Conservation (phyloP, 2,329 filamentous ascomycete species). For the Parastagonospora nodorum region DNA sequence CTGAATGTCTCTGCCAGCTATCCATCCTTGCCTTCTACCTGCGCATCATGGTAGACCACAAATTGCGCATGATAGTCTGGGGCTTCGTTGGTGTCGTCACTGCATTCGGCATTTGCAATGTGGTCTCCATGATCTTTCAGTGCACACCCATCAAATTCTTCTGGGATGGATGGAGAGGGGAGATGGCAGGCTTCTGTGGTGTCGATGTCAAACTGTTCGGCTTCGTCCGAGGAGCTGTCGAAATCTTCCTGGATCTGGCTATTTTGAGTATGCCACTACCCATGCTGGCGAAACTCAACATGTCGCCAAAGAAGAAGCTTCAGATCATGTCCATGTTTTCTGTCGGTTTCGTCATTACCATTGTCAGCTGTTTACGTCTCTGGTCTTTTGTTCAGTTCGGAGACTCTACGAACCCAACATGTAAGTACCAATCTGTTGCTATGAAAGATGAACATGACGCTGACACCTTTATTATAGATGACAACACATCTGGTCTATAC, state of each 20-base stretch:
- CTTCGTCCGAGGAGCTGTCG: slow-evolving; percentile 40
- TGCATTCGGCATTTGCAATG: slow-evolving; percentile 32
- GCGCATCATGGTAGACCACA: slow-evolving; percentile 32
- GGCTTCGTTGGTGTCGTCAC: slow-evolving; percentile 23
- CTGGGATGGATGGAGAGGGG: slow-evolving; percentile 49
- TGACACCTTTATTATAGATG: slow-evolving; percentile 17
- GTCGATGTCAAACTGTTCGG: slow-evolving; percentile 47
- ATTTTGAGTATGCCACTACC: slow-evolving; percentile 31
- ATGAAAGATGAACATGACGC: neutral
- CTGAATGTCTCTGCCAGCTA: slow-evolving; percentile 34
- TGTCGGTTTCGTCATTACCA: slow-evolving; percentile 31
- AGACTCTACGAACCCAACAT: slow-evolving; percentile 26
- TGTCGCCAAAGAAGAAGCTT: slow-evolving; percentile 31
- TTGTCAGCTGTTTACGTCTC: slow-evolving; percentile 29
- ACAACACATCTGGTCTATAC: slow-evolving; percentile 30
- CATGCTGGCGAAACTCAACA: slow-evolving; percentile 26
- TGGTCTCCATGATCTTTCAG: slow-evolving; percentile 41
- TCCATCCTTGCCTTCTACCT: slow-evolving; percentile 41
- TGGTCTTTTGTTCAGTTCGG: slow-evolving; percentile 26
- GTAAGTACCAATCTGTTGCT: slow-evolving; percentile 13
- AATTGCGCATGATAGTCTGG: slow-evolving; percentile 21
- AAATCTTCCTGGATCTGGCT: slow-evolving; percentile 31
- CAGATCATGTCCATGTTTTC: slow-evolving; percentile 38
- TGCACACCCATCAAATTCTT: slow-evolving; percentile 46
- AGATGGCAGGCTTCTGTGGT: slow-evolving; percentile 38